Conservation (phyloP, 257 asterid species). For the Gynochthodes officinalis region DNA sequence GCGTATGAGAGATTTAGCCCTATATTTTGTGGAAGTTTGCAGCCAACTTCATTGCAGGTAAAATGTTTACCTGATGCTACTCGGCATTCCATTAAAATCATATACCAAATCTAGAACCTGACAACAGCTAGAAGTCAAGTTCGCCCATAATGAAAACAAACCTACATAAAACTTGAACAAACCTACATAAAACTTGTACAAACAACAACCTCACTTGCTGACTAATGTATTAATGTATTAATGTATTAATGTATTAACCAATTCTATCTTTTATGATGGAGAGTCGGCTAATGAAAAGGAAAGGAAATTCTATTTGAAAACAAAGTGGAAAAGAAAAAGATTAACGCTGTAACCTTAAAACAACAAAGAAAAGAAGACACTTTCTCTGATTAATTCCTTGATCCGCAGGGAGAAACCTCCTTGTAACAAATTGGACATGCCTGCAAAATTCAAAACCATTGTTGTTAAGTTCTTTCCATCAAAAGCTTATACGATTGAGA, state of each 20-base stretch:
- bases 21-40: too few species aligned
- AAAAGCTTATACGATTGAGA: not conserved
- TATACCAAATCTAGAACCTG: constrained; percentile 4
- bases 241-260: not conserved
- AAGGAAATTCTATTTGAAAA: constrained; percentile 13
- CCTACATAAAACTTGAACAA: constrained; percentile 10
- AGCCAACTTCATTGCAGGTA: not conserved
- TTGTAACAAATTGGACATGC: constrained; percentile 89
- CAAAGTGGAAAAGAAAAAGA: constrained; percentile 14
- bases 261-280: not conserved
- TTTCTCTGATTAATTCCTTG: constrained; percentile 38
- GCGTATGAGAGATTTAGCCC: too few species aligned
- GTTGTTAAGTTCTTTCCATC: not conserved
- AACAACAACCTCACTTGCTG: constrained; percentile 13
- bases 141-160: not conserved
- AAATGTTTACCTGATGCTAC: constrained; percentile 7
- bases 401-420: constrained; percentile 54
- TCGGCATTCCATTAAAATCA: constrained; percentile 4
- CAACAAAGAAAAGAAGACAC: constrained; percentile 19
- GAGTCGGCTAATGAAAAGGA: not conserved
- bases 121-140: constrained; percentile 4
- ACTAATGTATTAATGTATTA: too few species aligned
- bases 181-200: constrained; percentile 13
- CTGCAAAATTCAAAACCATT: constrained; percentile 35
- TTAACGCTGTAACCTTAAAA: constrained; percentile 28